Conservation (phyloP, 23 red algal genomes). For the Gracilariopsis chorda region DNA sequence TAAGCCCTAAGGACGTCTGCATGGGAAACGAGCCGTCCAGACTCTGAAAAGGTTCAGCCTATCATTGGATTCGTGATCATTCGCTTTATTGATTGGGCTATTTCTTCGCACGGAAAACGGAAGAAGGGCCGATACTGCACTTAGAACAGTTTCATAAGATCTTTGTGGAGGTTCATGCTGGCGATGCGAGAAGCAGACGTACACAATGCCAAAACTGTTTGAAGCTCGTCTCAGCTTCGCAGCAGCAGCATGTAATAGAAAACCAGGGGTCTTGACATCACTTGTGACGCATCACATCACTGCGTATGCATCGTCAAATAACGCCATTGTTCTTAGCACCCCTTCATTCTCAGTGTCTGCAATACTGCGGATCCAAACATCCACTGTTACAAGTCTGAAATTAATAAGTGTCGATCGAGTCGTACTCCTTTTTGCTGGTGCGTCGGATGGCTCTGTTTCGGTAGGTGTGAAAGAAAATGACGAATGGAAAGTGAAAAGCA, state of each 20-base stretch:
- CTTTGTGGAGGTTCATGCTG: too few species aligned
- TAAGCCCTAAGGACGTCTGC: too few species aligned
- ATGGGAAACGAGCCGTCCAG: too few species aligned
- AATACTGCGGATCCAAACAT: slow-evolving; percentile 8
- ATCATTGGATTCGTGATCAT: too few species aligned
- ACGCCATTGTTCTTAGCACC: slow-evolving; percentile 25
- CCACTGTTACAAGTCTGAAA: slow-evolving; percentile 16
- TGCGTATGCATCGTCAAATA: slow-evolving; percentile 39
- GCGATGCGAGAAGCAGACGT: too few species aligned
- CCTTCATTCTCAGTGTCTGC: background rate
- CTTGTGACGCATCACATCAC: background rate
- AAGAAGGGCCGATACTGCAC: too few species aligned
- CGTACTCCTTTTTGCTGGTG: slow-evolving; percentile 9
- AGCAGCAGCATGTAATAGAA: slow-evolving; percentile 28
- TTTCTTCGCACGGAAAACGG: too few species aligned
- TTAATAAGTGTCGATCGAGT: background rate
- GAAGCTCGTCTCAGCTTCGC: slow-evolving; percentile 20
- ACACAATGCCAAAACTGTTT: too few species aligned
- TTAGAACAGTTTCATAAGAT: too few species aligned
- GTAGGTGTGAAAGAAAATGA: background rate
- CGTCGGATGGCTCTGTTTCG: slow-evolving; percentile 19
- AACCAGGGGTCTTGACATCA: background rate
- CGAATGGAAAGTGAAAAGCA: background rate
- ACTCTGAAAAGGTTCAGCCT: too few species aligned
- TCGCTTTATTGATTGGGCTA: too few species aligned